Conservation (phyloP, 192 early-diverging fungal species). For the Tieghemiomyces parasiticus region DNA sequence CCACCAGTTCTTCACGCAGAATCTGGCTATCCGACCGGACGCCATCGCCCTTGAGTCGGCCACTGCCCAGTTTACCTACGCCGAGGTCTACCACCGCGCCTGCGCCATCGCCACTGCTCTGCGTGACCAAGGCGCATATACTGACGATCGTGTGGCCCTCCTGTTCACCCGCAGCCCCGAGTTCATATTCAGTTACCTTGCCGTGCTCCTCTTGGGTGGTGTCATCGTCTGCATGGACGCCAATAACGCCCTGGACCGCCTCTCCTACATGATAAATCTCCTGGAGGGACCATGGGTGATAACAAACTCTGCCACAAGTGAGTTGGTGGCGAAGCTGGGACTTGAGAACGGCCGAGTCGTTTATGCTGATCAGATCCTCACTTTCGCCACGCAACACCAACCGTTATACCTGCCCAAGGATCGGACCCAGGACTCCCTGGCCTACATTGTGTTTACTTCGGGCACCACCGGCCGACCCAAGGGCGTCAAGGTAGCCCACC, state of each 20-base stretch:
- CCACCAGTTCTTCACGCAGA: neutral
- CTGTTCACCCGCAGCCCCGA: neutral
- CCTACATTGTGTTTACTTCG: conserved; percentile 4
- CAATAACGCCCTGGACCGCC: neutral
- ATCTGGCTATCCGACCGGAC: neutral
- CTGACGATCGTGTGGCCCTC: neutral
- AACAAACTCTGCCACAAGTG: neutral
- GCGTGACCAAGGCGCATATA: neutral
- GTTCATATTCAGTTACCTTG: neutral
- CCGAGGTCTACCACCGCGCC: neutral
- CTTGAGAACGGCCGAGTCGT: neutral
- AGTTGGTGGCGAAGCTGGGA: neutral
- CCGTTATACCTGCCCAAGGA: neutral
- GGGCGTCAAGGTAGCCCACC: neutral
- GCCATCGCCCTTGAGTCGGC: neutral
- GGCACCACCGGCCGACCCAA: conserved; percentile 6
- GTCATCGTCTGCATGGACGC: neutral
- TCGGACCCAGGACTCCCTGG: neutral
- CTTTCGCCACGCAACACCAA: neutral
- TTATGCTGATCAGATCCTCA: neutral
- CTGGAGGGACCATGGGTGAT: neutral
- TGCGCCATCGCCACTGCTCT: neutral
- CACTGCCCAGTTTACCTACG: neutral
- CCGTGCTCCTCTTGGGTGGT: neutral
- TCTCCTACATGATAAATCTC: neutral